These are phyloP conservation scores for Raffaelea arxii DNA, from an alignment of 2,329 filamentous ascomycete genomes.

Conservation along the genomic window DNA sequence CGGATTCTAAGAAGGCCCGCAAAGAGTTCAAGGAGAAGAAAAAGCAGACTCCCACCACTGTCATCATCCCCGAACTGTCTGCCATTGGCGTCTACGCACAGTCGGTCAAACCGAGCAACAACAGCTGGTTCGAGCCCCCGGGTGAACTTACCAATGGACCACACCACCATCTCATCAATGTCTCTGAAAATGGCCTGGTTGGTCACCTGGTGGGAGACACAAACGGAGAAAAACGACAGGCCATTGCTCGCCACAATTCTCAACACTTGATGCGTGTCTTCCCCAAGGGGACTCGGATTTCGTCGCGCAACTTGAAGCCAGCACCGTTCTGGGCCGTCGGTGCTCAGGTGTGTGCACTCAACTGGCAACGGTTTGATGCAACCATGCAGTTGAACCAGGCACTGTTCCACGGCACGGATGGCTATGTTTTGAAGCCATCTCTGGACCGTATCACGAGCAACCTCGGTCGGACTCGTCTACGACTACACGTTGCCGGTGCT, in stretches of 20 bases:
- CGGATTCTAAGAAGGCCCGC: conserved; percentile 39
- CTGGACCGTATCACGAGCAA: conserved; percentile 51
- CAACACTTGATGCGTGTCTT: conserved; percentile 85
- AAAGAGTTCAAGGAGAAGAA: conserved; percentile 44
- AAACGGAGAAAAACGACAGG: conserved; percentile 23
- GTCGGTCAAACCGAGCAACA: conserved; percentile 56
- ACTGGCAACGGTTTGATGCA: conserved; percentile 92
- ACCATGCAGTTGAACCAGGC: conserved; percentile 94
- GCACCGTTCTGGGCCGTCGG: conserved; percentile 84
- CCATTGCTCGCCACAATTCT: conserved; percentile 60
- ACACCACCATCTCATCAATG: conserved; percentile 58
- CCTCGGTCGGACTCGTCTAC: conserved; percentile 37
- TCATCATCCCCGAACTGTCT: conserved; percentile 56
- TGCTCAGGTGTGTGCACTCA: conserved; percentile 96
- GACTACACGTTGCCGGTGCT: conserved; percentile 52
- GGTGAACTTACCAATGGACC: conserved; percentile 41
- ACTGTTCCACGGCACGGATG: conserved; percentile 82
- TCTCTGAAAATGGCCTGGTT: conserved; percentile 52
- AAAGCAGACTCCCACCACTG: conserved; percentile 31
- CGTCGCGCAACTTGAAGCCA: conserved; percentile 91
- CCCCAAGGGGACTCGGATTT: conserved; percentile 65
- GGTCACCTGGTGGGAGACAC: conserved; percentile 34
- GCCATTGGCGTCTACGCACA: conserved; percentile 60
- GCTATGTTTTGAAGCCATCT: conserved; percentile 76
- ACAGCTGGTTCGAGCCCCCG: conserved; percentile 50